phyloP scores from a whole-genome alignment of 2,329 filamentous ascomycete species.

The Aaosphaeria pasadenensis region DNA sequence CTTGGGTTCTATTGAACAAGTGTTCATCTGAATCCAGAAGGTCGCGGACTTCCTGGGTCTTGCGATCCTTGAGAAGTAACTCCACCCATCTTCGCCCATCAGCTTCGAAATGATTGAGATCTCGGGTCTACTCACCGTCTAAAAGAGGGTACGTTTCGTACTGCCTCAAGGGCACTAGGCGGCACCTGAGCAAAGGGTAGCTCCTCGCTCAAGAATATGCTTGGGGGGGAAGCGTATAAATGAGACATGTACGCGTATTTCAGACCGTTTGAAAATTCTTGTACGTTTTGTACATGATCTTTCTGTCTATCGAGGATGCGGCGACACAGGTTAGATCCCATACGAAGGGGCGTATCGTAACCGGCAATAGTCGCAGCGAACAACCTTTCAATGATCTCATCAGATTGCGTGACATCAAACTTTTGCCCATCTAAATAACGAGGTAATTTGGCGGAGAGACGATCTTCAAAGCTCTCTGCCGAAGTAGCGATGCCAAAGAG shows the following conservation, averaged over 20 bases:
- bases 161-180: conserved; percentile 62
- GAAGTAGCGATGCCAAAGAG: conserved; percentile 81
- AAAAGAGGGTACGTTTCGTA: conserved; percentile 70
- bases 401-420: conserved; percentile 74
- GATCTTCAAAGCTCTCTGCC: conserved; percentile 73
- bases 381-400: conserved; percentile 68
- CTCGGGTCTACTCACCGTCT: conserved; percentile 33
- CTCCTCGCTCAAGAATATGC: conserved; percentile 54
- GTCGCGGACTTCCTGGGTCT: conserved; percentile 44
- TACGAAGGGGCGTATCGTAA: conserved; percentile 53
- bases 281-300: conserved; percentile 74
- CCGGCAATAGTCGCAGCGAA: conserved; percentile 65
- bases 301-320: conserved; percentile 68
- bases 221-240: conserved; percentile 76
- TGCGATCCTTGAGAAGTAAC: conserved; percentile 35
- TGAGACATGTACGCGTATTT: conserved; percentile 85
- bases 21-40: conserved; percentile 61
- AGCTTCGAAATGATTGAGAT: neutral
- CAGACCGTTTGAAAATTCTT: conserved; percentile 67
- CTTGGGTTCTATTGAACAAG: conserved; percentile 40
- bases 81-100: conserved; percentile 30
- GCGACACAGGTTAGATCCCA: conserved; percentile 63
- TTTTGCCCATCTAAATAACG: conserved; percentile 66
- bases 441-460: conserved; percentile 66
- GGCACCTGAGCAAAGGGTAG: conserved; percentile 45